Base-by-base conservation (phyloP, 768 basidiomycete genomes). In the Galerina sulciceps region DNA sequence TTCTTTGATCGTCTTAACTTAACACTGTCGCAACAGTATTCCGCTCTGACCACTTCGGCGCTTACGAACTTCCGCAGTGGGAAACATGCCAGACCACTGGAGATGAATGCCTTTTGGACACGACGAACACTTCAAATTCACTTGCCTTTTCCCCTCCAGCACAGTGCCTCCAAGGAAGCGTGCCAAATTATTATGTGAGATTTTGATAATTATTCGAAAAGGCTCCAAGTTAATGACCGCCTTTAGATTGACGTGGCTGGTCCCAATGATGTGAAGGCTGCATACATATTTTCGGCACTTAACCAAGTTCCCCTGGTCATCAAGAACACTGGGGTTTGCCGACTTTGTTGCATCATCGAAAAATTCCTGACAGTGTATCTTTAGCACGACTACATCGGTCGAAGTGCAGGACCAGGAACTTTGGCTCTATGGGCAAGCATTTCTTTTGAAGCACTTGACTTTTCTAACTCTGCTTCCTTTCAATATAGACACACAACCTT, bases 71-170 rank as follows among this genome's bases (percentile, higher is more conserved):
- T 14, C 65, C 68, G 1, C 73, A 80, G 53, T 79, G 76, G 78
- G 79, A 79, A 62, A 74, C 75, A 1, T 81, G 80, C 51, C 75
- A 78, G 60, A 43, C 60, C 18, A 69, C 63, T 2, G 61, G 61
- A 1, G 64, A 73, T 8, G 64, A 71, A 35, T 80, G 80, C 55
- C 58, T 77, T 35, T 67, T 80, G 4, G 72, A 79, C 58, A 69
- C 52, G 57, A 53, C 45, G 10, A 62, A 69, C 36, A 53, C 69
- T 14, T 44, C 55, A 10, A 66, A 73, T 50, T 44, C 61, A 8
- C 34, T 54, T 4, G 65, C 73, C 2, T 71, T 66, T 37, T 35
- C 49, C 8, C 57, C 67, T 1, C 58, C 67, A 11, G 59, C 49
- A 1, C 47, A 52, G 6, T 75, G 74, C 54, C 35, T 40, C 14